These are phyloP conservation scores for Cytospora piceicola DNA, from an alignment of 2,329 filamentous ascomycete genomes.

Conservation along the genomic window DNA sequence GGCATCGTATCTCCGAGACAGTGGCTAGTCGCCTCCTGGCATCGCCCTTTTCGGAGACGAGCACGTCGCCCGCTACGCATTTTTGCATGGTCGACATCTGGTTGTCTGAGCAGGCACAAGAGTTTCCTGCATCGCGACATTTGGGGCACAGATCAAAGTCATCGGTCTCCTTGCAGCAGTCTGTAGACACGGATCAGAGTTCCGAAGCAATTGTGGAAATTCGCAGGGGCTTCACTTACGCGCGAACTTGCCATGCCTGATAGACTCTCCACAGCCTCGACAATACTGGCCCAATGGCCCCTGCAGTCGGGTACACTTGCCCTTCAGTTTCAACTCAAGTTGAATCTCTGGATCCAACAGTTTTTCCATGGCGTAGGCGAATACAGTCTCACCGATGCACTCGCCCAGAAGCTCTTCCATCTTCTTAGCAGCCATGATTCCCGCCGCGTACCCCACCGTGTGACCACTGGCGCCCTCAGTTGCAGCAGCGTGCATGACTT, in stretches of 20 bases:
- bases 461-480: slow-evolving; percentile 22
- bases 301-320: slow-evolving; percentile 25
- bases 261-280: slow-evolving; percentile 23
- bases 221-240: slow-evolving; percentile 12
- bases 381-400: slow-evolving; percentile 27
- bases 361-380: slow-evolving; percentile 28
- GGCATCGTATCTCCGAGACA: slow-evolving; percentile 22
- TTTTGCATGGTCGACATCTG: slow-evolving; percentile 28
- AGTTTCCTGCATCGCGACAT: slow-evolving; percentile 21
- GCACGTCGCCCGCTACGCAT: slow-evolving; percentile 22
- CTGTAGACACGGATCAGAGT: not conserved
- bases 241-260: slow-evolving; percentile 26
- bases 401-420: slow-evolving; percentile 29
- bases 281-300: slow-evolving; percentile 27
- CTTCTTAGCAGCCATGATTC: slow-evolving; percentile 27
- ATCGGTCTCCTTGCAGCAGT: slow-evolving; percentile 25
- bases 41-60: slow-evolving; percentile 25
- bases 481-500: slow-evolving; percentile 8
- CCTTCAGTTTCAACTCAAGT: slow-evolving; percentile 25
- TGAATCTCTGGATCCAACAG: slow-evolving; percentile 28
- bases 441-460: slow-evolving; percentile 25
- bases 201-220: not conserved
- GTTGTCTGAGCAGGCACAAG: slow-evolving; percentile 21
- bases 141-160: slow-evolving; percentile 29
- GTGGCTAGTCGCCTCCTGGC: slow-evolving; percentile 25